Conservation (phyloP, 768 basidiomycete genomes). For the Leccinum subtestaceum region DNA sequence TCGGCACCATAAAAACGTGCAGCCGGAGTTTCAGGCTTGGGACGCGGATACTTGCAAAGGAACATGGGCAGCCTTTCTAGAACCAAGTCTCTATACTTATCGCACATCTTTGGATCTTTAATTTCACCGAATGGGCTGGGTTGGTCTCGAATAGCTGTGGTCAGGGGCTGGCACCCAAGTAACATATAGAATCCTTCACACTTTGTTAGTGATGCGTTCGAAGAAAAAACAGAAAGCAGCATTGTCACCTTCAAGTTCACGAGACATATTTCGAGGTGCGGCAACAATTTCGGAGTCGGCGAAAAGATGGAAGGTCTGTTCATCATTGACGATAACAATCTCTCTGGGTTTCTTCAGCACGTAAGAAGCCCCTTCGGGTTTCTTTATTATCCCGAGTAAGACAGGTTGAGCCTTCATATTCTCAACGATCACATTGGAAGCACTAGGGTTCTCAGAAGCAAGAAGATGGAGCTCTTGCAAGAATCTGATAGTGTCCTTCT, state of each 20-base stretch:
- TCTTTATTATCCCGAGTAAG: conserved; percentile 54
- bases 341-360: too few relatives aligned
- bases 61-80: conserved; percentile 83
- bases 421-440: conserved; percentile 44
- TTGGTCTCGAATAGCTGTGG: conserved; percentile 67
- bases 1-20: conserved; percentile 27
- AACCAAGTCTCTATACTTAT: conserved; percentile 53
- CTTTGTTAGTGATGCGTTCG: not conserved
- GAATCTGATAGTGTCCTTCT: not conserved
- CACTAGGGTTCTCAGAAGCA: conserved; percentile 16
- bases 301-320: too few relatives aligned
- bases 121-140: conserved; percentile 56
- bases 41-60: conserved; percentile 76
- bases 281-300: too few relatives aligned
- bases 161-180: conserved; percentile 71
- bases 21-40: conserved; percentile 51
- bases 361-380: too few relatives aligned
- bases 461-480: too few relatives aligned
- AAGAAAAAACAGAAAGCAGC: too few relatives aligned
- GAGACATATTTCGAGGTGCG: conserved; percentile 55
- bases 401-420: conserved; percentile 67
- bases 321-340: too few relatives aligned
- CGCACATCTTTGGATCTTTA: conserved; percentile 39
- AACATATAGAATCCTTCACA: conserved; percentile 61
- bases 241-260: conserved; percentile 78